Conservation (phyloP, 1,284 basidiomycete species). For the Malassezia nana region DNA sequence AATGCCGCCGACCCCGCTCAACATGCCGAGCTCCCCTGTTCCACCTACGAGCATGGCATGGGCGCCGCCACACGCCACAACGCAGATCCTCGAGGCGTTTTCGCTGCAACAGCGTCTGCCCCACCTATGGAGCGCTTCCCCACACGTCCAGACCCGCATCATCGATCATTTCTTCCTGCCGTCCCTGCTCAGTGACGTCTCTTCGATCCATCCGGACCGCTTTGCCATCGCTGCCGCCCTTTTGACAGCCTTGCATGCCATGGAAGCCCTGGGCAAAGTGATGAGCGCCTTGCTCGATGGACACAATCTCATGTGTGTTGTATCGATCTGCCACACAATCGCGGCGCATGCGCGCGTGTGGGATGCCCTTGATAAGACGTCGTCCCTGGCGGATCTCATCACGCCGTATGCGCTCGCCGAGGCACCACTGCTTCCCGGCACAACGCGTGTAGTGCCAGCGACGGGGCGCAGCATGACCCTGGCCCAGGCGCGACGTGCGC, state of each 20-base stretch:
- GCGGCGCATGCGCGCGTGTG: slow-evolving; percentile 7
- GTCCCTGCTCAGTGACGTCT: background rate
- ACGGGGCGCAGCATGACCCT: slow-evolving; percentile 13
- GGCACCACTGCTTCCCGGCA: background rate
- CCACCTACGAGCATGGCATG: background rate
- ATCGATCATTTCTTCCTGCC: background rate
- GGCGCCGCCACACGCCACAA: background rate
- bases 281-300: slow-evolving; percentile 16
- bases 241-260: slow-evolving; percentile 3
- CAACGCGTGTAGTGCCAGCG: slow-evolving; percentile 5
- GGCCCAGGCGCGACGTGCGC: background rate
- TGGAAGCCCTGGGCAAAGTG: slow-evolving; percentile 1
- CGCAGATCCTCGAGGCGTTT: background rate
- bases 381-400: slow-evolving; percentile 1
- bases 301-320: slow-evolving; percentile 10
- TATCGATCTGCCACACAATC: slow-evolving; percentile 10
- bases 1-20: background rate
- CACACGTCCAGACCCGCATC: slow-evolving; percentile 25
- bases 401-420: slow-evolving; percentile 12
- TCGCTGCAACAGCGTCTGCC: slow-evolving; percentile 12
- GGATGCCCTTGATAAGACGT: background rate
- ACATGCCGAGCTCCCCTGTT: background rate
- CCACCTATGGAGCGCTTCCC: slow-evolving; percentile 33
- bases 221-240: slow-evolving; percentile 4
- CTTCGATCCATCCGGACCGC: background rate